These are phyloP conservation scores for Pythium myriotylum DNA, from an alignment of 352 stramenopile species.

Conservation along the genomic window DNA sequence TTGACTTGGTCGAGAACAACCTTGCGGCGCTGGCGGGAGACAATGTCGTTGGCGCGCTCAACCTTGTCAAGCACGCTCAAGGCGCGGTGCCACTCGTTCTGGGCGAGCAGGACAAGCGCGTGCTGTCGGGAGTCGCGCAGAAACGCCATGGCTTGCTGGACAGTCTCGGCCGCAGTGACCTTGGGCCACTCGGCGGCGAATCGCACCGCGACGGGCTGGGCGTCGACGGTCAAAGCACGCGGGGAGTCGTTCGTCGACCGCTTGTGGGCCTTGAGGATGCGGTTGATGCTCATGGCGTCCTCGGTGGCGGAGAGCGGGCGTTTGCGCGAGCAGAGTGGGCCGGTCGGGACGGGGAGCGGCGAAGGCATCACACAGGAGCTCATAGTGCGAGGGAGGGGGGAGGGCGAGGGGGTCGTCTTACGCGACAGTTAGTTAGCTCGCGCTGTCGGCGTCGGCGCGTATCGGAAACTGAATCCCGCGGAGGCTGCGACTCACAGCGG, in stretches of 20 bases:
- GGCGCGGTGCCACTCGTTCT: conserved; percentile 80
- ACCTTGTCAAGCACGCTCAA: conserved; percentile 80
- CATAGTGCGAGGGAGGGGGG: conserved; percentile 34
- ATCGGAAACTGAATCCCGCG: conserved; percentile 5
- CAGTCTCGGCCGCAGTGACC: conserved; percentile 55
- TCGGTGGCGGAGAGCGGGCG: conserved; percentile 47
- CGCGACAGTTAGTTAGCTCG: background rate
- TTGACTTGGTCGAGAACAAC: conserved; percentile 68
- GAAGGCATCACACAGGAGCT: conserved; percentile 57
- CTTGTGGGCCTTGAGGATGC: conserved; percentile 69
- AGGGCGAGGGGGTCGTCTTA: background rate
- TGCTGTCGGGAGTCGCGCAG: conserved; percentile 77
- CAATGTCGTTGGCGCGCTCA: conserved; percentile 78
- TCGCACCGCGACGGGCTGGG: background rate
- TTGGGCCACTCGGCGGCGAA: conserved; percentile 35
- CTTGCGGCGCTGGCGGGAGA: conserved; percentile 64
- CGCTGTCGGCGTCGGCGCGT: conserved; percentile 10
- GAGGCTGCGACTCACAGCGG: conserved; percentile 8
- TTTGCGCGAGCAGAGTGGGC: conserved; percentile 51
- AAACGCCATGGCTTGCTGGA: conserved; percentile 74
- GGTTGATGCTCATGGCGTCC: conserved; percentile 53
- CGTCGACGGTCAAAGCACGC: conserved; percentile 18
- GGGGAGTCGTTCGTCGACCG: conserved; percentile 50
- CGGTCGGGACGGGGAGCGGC: conserved; percentile 38
- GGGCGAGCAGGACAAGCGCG: conserved; percentile 60